Evolutionary conservation across 75 land plant species (phyloP), one percentile per base, ranked within the genome.

Genomic region (Larix kaempferi): DNA sequence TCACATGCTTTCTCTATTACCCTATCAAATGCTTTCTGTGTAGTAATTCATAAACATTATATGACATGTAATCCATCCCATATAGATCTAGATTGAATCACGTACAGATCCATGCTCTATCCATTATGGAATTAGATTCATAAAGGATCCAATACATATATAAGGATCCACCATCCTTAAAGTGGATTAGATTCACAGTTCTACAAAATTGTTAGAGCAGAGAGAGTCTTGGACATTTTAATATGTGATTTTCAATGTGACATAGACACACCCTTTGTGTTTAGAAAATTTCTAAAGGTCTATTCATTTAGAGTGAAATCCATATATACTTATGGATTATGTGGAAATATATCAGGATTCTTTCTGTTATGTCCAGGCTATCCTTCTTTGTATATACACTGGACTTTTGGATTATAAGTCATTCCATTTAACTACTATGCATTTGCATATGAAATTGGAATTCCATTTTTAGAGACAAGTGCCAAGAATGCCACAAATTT

Each of bases 381-480:
- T 41, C 52, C 41, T 41, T 39, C 35, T 39, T 69, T 69, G 6
- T 69, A 23, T 69, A 69, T 69, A 10, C 39, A 10, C 25, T 69
- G n/a, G 17, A 69, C 10, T 69, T 39, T 41, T 22, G 39, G 52
- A 69, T 39, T 69, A 19, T 16, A 21, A 37, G 52, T 69, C 39
- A 69, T 37, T n/a, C 39, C 23, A 21, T 76, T 59, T 14, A 65
- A 63, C 75, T 29, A 25, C 16, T 63, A 93, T 91, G 91, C 94
- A 8, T 91, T 91, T 86, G 96, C 94, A 12, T 94, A 91, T 86
- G 96, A 93, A 78, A 84, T 93, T 72, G 94, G 96, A 22, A 91
- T 93, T 64, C 96, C 96, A 39, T 93, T 93, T 80, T 83, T 93
- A 86, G 96, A 93, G 80, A 93, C 96, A 66, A 93, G 96, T 89